Percentiles rank a stretch among this genome's conserved stretches.
Evolutionary conservation across 78 protist genomes (phyloP).

Genomic region (Chrysochromulina parva): DNA sequence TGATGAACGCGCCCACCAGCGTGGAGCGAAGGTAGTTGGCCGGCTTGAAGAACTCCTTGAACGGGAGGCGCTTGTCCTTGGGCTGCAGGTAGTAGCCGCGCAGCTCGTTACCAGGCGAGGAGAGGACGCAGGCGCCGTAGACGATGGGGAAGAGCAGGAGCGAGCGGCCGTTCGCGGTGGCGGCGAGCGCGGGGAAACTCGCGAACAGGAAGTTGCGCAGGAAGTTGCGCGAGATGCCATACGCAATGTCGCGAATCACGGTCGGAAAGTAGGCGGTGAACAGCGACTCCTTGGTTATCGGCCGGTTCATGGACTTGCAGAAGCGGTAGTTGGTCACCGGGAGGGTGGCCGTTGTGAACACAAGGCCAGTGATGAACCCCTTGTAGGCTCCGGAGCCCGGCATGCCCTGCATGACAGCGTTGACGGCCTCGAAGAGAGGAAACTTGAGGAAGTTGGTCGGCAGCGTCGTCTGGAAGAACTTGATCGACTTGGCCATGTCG

Average conservation of each 20-base stretch:
- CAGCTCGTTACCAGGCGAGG: not conserved
- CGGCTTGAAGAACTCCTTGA: not conserved
- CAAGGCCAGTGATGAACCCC: not conserved
- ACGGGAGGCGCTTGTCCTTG: not conserved
- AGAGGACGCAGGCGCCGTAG: not conserved
- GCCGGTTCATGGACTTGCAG: too few species aligned
- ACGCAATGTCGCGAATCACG: not conserved
- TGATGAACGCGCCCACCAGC: not conserved
- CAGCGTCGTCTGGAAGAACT: not conserved
- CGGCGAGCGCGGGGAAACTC: not conserved
- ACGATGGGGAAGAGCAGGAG: not conserved
- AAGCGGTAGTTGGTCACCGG: too few species aligned
- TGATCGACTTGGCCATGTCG: not conserved
- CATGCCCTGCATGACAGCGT: not conserved
- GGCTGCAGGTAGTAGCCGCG: conserved; percentile 6
- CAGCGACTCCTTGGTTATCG: too few species aligned
- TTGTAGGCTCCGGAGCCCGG: not conserved
- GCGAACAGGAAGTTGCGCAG: not conserved
- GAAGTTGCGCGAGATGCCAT: not conserved
- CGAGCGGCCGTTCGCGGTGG: not conserved
- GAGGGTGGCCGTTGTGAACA: not conserved
- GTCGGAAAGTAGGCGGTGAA: not conserved
- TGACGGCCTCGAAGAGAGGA: not conserved
- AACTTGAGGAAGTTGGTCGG: not conserved
- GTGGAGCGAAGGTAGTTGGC: not conserved